These are phyloP conservation scores for sunflower (Helianthus annuus) DNA, from an alignment of 129 eudicot genomes.

Conservation along the genomic window DNA sequence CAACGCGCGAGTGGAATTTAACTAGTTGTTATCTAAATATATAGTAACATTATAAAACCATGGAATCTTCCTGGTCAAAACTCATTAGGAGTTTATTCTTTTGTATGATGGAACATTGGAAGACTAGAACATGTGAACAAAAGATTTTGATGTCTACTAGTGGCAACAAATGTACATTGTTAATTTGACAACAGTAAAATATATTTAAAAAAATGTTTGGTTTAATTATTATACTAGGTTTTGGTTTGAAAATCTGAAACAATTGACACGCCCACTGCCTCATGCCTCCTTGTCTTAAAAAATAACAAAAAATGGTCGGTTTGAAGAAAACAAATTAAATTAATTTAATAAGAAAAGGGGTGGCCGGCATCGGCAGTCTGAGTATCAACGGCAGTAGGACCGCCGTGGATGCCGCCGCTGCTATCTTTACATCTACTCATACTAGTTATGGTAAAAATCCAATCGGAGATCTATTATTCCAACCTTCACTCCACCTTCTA, in stretches of 20 bases:
- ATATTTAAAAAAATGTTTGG: not conserved
- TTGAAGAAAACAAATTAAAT: slow-evolving; percentile 5
- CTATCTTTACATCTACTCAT: slow-evolving; percentile 20
- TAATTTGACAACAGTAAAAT: not conserved
- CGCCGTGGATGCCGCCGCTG: slow-evolving; percentile 21
- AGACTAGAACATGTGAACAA: not conserved
- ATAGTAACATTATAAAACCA: no score
- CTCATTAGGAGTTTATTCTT: not conserved
- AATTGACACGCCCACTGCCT: slow-evolving; percentile 12
- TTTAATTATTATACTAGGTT: slow-evolving; percentile 6
- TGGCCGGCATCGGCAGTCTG: slow-evolving; percentile 30
- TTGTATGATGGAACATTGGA: not conserved
- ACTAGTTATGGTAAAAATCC: slow-evolving; percentile 24
- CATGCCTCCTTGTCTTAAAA: slow-evolving; percentile 13
- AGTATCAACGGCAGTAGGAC: slow-evolving; percentile 16
- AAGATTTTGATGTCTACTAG: not conserved
- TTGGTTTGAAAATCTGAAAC: slow-evolving; percentile 16
- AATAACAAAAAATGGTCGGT: slow-evolving; percentile 26
- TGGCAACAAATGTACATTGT: not conserved
- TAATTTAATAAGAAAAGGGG: slow-evolving; percentile 9
- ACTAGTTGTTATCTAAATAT: no score
- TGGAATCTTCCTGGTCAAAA: no score
- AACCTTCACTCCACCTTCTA: slow-evolving; percentile 16
- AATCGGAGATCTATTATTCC: slow-evolving; percentile 23
- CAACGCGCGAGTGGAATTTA: no score